Evolutionary conservation across 1,284 basidiomycete species (phyloP), one percentile per base, ranked within the genome.

Genomic region (Ustilago lituana): DNA sequence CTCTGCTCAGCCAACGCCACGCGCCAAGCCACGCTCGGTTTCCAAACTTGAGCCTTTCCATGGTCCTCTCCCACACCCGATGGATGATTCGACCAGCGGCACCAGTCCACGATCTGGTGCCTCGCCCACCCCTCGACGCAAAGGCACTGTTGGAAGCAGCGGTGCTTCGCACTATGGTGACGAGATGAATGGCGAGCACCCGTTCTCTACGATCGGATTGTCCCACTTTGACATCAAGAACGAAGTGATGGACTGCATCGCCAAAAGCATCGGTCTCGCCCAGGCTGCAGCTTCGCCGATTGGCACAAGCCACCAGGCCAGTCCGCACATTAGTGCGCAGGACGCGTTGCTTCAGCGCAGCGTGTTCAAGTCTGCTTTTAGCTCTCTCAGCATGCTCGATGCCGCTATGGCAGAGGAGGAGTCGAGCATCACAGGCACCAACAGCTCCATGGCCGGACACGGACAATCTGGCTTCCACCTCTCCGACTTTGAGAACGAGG

Each of bases 161-260:
- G 39, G 50, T 22, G 23, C 22, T 19, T 50, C 40, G 23, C 26
- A 46, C 23, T 26, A 39, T 11, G 43, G 22, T 14, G 50, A 53
- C 1, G 62, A 46, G 14, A n/a, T 38, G 29, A 56, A 63, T 3
- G 50, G 41, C n/a, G 68, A 74, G 1, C 40, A 40, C 27, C 55
- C 58, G 12, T 62, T 62, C 49, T 55, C 53, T 26, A 40, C 36
- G 39, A 58, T 59, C 27, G 59, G 62, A 14, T 76, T 82, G 3
- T 87, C 88, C 20, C 88, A 90, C 37, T 94, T 96, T 77, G 92
- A 97, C 77, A 87, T 98, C 32, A 89, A 92, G 38, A 92, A 93
- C 69, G 93, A 92, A 67, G 93, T 99, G 29, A 94, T 98, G 91
- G 90, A 91, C 5, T 96, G 93, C 83, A 96, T 99, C 60, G 94